Evolutionary conservation across 768 basidiomycete genomes (phyloP).

Genomic region (Solioccasus polychromus): DNA sequence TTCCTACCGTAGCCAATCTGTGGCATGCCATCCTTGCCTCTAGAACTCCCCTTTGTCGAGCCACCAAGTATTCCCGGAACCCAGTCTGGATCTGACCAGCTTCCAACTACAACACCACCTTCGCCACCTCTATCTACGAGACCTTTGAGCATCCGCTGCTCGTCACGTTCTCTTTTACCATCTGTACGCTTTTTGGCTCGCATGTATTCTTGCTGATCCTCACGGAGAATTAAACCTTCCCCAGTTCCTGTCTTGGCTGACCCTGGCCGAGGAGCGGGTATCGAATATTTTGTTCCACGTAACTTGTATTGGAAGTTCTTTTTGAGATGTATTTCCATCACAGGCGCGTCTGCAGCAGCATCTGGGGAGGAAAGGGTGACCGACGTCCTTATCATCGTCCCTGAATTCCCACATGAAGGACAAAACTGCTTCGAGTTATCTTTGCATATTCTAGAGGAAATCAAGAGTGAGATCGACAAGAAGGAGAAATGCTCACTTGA

Average conservation of each 20-base stretch:
- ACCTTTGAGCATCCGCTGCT: conserved; percentile 60
- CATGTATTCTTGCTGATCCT: conserved; percentile 89
- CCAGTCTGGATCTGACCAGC: conserved; percentile 98
- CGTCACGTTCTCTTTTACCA: conserved; percentile 72
- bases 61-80: conserved; percentile 76
- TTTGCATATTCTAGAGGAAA: conserved; percentile 77
- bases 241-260: conserved; percentile 81
- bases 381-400: conserved; percentile 86
- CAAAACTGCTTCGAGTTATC: conserved; percentile 95
- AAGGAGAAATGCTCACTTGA: conserved; percentile 71
- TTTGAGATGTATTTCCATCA: conserved; percentile 89
- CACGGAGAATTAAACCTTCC: conserved; percentile 82
- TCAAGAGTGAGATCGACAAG: not conserved
- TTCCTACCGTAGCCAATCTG: conserved; percentile 81
- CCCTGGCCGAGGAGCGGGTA: conserved; percentile 88
- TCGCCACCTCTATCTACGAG: conserved; percentile 50
- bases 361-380: conserved; percentile 76
- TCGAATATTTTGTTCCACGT: conserved; percentile 89
- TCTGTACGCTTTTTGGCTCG: conserved; percentile 78
- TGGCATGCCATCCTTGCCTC: conserved; percentile 69
- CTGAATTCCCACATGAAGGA: conserved; percentile 92
- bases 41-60: conserved; percentile 62
- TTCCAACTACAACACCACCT: conserved; percentile 55
- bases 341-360: conserved; percentile 57
- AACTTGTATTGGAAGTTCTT: conserved; percentile 92